A percentile compares a stretch with the other conserved stretches of the same genome.
Conservation (phyloP, 768 basidiomycete species). For the Favolaschia claudopus region DNA sequence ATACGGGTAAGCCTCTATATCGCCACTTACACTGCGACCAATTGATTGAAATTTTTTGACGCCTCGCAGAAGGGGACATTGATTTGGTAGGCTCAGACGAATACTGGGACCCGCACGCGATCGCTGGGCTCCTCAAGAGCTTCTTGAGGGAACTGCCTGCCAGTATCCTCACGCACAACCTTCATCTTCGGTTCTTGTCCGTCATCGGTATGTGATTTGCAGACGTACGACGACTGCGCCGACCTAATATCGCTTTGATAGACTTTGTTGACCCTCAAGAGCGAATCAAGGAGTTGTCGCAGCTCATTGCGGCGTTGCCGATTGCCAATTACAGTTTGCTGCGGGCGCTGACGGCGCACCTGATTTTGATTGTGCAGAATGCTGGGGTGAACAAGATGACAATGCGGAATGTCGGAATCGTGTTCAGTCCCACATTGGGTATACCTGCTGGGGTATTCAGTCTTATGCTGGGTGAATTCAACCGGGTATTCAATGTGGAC, state of each 20-base stretch:
- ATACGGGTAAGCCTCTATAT: constrained; percentile 65
- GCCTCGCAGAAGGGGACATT: constrained; percentile 87
- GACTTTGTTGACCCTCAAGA: constrained; percentile 91
- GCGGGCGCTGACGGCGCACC: constrained; percentile 92
- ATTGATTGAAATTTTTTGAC: constrained; percentile 12
- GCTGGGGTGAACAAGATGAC: constrained; percentile 95
- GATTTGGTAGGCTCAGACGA: constrained; percentile 89
- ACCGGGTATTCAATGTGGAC: constrained; percentile 87
- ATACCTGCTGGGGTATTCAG: constrained; percentile 99
- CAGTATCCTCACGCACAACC: constrained; percentile 90
- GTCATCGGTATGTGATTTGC: constrained; percentile 90
- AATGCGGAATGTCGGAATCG: constrained; percentile 97
- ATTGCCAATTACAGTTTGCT: constrained; percentile 93
- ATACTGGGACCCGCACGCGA: constrained; percentile 97
- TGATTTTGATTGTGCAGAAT: constrained; percentile 95
- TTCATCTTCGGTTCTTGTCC: constrained; percentile 89
- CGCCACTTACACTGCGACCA: constrained; percentile 18
- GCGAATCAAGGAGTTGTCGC: constrained; percentile 85
- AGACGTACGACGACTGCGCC: too few relatives aligned
- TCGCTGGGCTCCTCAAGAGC: constrained; percentile 92
- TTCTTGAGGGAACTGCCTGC: constrained; percentile 94
- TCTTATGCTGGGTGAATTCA: constrained; percentile 93
- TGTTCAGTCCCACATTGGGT: constrained; percentile 96
- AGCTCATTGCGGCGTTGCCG: constrained; percentile 87
- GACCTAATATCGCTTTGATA: constrained; percentile 40